Conservation (phyloP, 2,329 filamentous ascomycete genomes). For the Cordyceps javanica region DNA sequence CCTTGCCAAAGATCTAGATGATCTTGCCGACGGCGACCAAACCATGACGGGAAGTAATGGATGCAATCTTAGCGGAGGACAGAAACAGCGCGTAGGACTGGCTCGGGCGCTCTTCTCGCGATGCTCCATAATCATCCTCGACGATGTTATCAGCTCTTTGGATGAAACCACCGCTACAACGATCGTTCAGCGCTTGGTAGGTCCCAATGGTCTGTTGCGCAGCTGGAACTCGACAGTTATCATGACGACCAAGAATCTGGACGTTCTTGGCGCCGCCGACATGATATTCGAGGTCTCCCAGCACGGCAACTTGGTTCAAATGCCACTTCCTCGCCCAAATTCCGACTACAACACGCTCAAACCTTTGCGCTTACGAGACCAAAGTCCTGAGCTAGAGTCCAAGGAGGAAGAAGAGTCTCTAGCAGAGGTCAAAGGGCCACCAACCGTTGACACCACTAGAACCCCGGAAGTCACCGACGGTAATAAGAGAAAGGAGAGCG, state of each 20-base stretch:
- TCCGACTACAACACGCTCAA: neutral
- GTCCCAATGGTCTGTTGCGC: conserved; percentile 9
- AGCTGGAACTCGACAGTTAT: conserved; percentile 12
- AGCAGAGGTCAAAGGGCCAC: neutral
- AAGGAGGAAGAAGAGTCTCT: neutral
- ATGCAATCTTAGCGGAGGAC: conserved; percentile 1
- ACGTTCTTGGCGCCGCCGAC: neutral
- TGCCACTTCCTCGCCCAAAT: neutral
- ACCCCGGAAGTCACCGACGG: neutral
- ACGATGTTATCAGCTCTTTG: conserved; percentile 15
- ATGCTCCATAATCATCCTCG: conserved; percentile 12
- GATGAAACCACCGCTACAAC: conserved; percentile 8
- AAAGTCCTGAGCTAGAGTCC: neutral
- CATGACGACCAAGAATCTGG: conserved; percentile 5
- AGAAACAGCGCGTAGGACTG: conserved; percentile 1
- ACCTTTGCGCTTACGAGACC: neutral
- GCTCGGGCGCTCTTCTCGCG: conserved; percentile 12
- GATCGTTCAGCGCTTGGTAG: conserved; percentile 1
- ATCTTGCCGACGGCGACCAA: conserved; percentile 20
- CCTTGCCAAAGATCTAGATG: conserved; percentile 23
- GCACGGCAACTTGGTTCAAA: neutral
- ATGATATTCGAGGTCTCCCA: neutral
- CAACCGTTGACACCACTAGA: neutral
- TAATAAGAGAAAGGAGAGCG: neutral
- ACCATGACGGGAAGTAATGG: conserved; percentile 23